These are phyloP conservation scores for Mycena vitilis DNA, from an alignment of 768 basidiomycete genomes.

Conservation along the genomic window DNA sequence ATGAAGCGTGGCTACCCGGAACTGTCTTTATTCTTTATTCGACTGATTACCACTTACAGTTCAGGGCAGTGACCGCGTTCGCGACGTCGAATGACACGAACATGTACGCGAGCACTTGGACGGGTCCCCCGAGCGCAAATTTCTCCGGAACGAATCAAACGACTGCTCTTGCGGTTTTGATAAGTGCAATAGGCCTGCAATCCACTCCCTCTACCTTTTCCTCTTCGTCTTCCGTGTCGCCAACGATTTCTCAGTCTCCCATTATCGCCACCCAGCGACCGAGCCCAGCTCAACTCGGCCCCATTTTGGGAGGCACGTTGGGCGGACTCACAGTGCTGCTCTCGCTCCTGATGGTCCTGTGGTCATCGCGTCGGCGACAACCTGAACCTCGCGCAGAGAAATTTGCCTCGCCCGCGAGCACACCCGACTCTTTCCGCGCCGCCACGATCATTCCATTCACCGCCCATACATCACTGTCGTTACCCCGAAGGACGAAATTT, in stretches of 20 bases:
- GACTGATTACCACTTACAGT: neutral
- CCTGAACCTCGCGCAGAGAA: neutral
- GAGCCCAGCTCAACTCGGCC: neutral
- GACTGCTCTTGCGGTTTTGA: neutral
- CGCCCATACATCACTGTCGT: too few species aligned
- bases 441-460: too few species aligned
- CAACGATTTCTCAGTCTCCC: neutral
- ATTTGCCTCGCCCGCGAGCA: neutral
- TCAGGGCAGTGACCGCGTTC: neutral
- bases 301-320: neutral
- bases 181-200: neutral
- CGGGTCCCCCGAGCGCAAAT: constrained; percentile 1
- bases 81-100: constrained; percentile 7
- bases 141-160: constrained; percentile 1
- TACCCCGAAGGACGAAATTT: too few species aligned
- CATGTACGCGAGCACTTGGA: constrained; percentile 6
- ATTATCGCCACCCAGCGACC: too few species aligned
- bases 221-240: neutral
- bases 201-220: neutral
- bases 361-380: neutral
- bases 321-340: neutral
- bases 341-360: neutral
- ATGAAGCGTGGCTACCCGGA: neutral
- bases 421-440: too few species aligned
- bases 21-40: neutral